These are phyloP conservation scores for Trichoderma sp. DNA, from an alignment of 2,329 filamentous ascomycete species.

Conservation along the genomic window DNA sequence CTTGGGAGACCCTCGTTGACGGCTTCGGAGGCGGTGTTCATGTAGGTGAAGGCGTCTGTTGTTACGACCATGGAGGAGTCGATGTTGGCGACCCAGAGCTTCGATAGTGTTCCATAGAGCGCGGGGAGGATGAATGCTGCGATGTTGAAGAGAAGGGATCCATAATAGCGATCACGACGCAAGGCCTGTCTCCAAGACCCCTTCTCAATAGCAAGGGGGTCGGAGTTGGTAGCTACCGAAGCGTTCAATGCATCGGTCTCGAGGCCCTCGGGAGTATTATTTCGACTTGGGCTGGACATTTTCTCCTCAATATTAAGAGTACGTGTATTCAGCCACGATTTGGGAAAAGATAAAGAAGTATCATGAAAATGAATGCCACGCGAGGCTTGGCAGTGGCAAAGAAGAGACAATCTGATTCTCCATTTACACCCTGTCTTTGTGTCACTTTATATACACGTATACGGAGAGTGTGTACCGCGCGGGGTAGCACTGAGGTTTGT, in stretches of 20 bases:
- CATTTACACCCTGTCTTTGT: neutral
- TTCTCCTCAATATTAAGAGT: neutral
- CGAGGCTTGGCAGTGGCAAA: neutral
- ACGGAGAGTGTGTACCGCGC: neutral
- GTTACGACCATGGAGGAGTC: conserved; percentile 48
- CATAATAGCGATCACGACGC: conserved; percentile 41
- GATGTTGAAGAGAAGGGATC: conserved; percentile 61
- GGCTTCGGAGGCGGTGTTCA: conserved; percentile 63
- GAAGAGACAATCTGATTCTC: neutral
- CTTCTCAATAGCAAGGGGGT: neutral
- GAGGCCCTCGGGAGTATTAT: neutral
- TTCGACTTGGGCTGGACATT: neutral
- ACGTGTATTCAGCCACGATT: neutral
- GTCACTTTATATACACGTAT: neutral
- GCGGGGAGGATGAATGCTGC: conserved; percentile 62
- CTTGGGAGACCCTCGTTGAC: conserved; percentile 70
- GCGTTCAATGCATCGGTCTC: neutral
- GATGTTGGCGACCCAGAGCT: conserved; percentile 68
- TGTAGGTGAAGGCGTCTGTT: conserved; percentile 61
- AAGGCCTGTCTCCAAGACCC: neutral
- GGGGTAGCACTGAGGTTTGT: neutral
- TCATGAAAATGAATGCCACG: neutral
- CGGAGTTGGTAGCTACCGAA: neutral
- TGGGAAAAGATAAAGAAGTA: neutral
- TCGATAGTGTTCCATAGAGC: conserved; percentile 63